Base-by-base conservation (phyloP, 164 flowering plant genomes). In the Nelumbo lutea region DNA sequence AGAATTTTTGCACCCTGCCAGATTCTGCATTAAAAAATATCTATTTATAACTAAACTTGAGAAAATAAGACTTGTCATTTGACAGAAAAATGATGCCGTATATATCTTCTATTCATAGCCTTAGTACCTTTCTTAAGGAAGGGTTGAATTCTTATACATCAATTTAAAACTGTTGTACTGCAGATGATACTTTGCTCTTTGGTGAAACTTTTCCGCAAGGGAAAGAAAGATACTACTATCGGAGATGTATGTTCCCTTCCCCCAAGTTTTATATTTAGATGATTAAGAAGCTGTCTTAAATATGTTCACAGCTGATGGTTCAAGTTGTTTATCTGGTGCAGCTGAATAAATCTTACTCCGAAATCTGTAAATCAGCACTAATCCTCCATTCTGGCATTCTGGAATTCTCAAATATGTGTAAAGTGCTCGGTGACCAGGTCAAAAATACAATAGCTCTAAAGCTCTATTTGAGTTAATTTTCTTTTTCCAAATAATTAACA, bases 391-490 rank as follows among this genome's bases (percentile, higher is more conserved):
- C 81, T 39, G 89, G 92, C 66, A 81, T 81, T 59, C 57, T 80
- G 72, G 98, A 96, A 66, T 80, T 90, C 61, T 84, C 88, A 27
- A 85, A 80, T 56, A 88, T 92, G 90, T 95, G 96, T 71, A 79
- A 81, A 65, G 96, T 87, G 72, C 84, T 95, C 27, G 79, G 78
- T 67, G 98, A 96, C 77, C 98, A 96, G 98, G 98, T 95, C 77
- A 69, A 68, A 52, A 42, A 55, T 5, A 47, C 46, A 9, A 71
- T 50, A 5, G 27, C 27, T 27, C 27, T 27, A 3, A 61, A 13
- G 39, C 63, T 55, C 51, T 14, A 3, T 53, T 58, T 53, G n/a
- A 47, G 13, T 62, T 56, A 40, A 15, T 61, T 67, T 48, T 58
- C 38, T 64, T 47, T 53, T 13, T 11, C 41, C 61, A 43, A 55